Evolutionary conservation across 257 asterid genomes (phyloP), one percentile per base, ranked within the genome.

Genomic region (Gardenia jasminoides): DNA sequence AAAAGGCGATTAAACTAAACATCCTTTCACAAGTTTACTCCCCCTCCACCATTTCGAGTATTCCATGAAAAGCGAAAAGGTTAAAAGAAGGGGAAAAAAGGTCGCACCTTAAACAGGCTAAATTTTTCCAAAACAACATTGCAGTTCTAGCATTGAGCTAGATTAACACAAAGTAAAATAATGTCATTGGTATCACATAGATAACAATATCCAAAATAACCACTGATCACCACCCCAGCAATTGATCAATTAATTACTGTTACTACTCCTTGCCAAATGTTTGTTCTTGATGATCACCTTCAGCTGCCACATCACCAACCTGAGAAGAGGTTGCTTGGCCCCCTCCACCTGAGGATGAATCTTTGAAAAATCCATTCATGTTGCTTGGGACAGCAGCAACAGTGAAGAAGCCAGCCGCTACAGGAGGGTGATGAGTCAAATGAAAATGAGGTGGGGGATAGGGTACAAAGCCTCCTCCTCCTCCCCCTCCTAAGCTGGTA

Each of bases 281-380:
- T 26, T 41, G 90, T 26, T 89, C 24, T 58, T 58, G 30, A 54
- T 54, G 62, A 19, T n/a, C 92, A 46, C 76, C 59, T 28, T 85
- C 82, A 19, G 86, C 85, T 11, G 62, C 61, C 0, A 20, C 68
- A 1, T 79, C 80, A 61, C 4, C 41, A 36, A 82, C 80, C 75
- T 86, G 95, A 0, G 97, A 89, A 8, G 92, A 71, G 10, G 69
- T 36, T 36, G 41, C 13, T 67, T 58, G 65, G 65, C 43, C 44
- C 8, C 90, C 88, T 9, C 83, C 92, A 78, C 76, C 87, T 47
- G 85, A 30, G 48, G 54, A 80, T 1, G 81, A 82, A 70, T 87
- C 93, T 84, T 83, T 89, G 80, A 87, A 80, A 84, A 85, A 86
- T 41, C 88, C 87, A 76, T 84, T 90, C 90, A 89, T 81, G 1